phyloP scores from a whole-genome alignment of 306 rosid genomes.

The Prunus campanulata region DNA sequence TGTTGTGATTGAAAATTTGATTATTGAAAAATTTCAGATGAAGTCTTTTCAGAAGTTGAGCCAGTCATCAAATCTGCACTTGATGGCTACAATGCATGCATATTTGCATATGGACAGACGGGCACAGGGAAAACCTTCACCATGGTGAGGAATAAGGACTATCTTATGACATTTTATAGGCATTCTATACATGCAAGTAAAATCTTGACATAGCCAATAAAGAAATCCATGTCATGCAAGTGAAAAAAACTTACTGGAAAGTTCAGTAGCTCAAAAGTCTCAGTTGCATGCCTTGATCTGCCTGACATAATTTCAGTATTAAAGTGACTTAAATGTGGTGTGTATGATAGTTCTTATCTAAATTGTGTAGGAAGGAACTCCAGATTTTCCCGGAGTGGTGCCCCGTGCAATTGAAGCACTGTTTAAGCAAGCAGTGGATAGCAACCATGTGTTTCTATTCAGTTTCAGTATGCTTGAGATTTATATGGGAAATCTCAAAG shows the following conservation, averaged over 20 bases:
- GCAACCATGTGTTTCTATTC: constrained; percentile 29
- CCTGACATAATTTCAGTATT: not conserved
- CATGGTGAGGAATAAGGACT: constrained; percentile 30
- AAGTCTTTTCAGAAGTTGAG: constrained; percentile 36
- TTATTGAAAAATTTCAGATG: constrained; percentile 25
- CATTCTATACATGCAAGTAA: constrained; percentile 2
- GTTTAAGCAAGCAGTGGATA: constrained; percentile 33
- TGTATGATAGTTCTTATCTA: not conserved
- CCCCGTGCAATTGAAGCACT: constrained; percentile 37
- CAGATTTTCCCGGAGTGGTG: constrained; percentile 35
- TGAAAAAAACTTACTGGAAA: not conserved
- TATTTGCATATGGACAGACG: constrained; percentile 45
- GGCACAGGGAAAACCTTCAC: constrained; percentile 46
- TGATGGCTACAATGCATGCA: constrained; percentile 44
- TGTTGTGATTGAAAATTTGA: constrained; percentile 3
- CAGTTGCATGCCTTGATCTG: not conserved
- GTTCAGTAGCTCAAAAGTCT: constrained; percentile 3
- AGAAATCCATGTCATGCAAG: not conserved
- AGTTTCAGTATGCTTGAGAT: constrained; percentile 50
- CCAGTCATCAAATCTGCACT: constrained; percentile 38
- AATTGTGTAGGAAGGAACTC: constrained; percentile 33
- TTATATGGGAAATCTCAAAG: constrained; percentile 42
- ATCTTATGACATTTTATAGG: not conserved
- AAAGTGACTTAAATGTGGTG: not conserved
- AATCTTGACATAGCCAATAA: not conserved